Evolutionary conservation across 345 rosid species (phyloP), one percentile per base, ranked within the genome.

Genomic region (Pseudoturritis turrita): DNA sequence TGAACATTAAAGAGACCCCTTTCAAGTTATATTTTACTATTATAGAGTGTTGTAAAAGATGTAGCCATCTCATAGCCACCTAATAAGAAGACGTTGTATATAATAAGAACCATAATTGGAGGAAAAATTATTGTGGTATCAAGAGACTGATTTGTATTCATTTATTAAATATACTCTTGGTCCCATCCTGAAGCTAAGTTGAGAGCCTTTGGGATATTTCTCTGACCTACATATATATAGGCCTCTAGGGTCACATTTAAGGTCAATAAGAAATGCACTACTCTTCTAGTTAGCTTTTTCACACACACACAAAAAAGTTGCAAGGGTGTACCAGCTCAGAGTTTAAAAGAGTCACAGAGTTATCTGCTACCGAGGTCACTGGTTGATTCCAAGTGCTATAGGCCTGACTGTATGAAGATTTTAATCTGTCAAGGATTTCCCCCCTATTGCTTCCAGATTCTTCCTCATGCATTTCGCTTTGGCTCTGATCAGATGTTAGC

Each of bases 341-440:
- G 70, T 69, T 69, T 36, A 62, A 44, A 69, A 44, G 41, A 62
- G 55, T 10, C 31, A 69, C 68, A 51, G 80, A 65, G 29, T 71
- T 65, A 65, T 77, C 80, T 54, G 22, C 56, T 33, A 37, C 26
- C 4, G 77, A 58, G 68, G 69, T 26, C 23, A 41, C 59, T 43
- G 58, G 72, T 23, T 65, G 80, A 60, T 66, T 71, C 72, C 72
- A 56, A 41, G 28, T 14, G 64, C 64, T 77, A 53, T 77, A 77
- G 36, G 80, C 56, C 52, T 66, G 58, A 51, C 52, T 72, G 70
- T 77, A 77, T 56, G 80, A 76, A 68, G 96, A 82, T 67, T 77
- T 82, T 76, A 87, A 70, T 80, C 84, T 81, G 33, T 68, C 79
- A 72, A 85, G 79, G 68, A 82, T 74, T 72, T 84, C 86, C 50